phyloP scores from a whole-genome alignment of 2,329 filamentous ascomycete species.

The Neurospora sp. region DNA sequence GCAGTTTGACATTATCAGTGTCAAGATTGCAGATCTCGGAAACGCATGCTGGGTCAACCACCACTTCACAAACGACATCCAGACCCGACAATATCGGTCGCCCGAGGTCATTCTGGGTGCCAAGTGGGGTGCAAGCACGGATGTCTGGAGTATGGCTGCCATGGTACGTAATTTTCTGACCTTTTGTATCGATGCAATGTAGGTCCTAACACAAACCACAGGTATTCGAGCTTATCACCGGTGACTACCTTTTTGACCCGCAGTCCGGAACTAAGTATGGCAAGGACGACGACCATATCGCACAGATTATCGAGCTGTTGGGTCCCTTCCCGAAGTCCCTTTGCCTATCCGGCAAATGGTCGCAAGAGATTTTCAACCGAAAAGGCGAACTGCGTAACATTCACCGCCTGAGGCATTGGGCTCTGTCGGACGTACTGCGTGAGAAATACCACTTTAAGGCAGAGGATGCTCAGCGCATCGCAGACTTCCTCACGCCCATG shows the following conservation, averaged over 20 bases:
- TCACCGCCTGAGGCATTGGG: conserved; percentile 92
- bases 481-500: conserved; percentile 82
- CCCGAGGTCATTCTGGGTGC: conserved; percentile 93
- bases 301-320: conserved; percentile 94
- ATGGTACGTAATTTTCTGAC: conserved; percentile 57
- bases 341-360: conserved; percentile 91
- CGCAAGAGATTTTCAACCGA: conserved; percentile 96
- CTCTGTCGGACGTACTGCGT: conserved; percentile 78
- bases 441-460: conserved; percentile 96
- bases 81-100: conserved; percentile 92
- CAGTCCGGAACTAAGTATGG: conserved; percentile 98
- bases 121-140: conserved; percentile 98
- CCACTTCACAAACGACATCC: conserved; percentile 98
- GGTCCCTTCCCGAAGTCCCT: conserved; percentile 88
- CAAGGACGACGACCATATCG: conserved; percentile 98
- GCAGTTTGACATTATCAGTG: conserved; percentile 71
- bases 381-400: conserved; percentile 97
- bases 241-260: conserved; percentile 96
- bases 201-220: conserved; percentile 26
- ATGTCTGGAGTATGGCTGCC: conserved; percentile 98
- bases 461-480: conserved; percentile 66
- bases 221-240: conserved; percentile 96
- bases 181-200: not conserved
- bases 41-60: conserved; percentile 99
- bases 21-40: conserved; percentile 96